Conservation (phyloP, 805 yeast species). For the Yamadazyma tumulicola region DNA sequence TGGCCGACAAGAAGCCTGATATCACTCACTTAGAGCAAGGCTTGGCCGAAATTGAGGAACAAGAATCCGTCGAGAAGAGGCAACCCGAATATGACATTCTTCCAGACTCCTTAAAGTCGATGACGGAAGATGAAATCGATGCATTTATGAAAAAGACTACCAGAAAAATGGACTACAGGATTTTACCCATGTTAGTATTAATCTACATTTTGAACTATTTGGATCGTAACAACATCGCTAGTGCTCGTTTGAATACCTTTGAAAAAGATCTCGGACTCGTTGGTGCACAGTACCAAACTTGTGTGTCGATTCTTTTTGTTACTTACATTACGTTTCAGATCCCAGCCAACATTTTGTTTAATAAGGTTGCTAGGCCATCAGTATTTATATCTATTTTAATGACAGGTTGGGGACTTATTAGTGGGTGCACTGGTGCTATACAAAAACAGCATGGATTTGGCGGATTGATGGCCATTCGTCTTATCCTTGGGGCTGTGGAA, state of each 20-base stretch:
- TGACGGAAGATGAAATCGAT: conserved; percentile 41
- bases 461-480: conserved; percentile 44
- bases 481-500: conserved; percentile 46
- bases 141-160: conserved; percentile 40
- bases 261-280: conserved; percentile 39
- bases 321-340: conserved; percentile 47
- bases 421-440: conserved; percentile 48
- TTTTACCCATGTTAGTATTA: conserved; percentile 47
- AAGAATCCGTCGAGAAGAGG: neutral
- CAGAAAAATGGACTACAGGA: conserved; percentile 46
- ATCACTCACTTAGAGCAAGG: conserved; percentile 4
- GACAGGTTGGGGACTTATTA: conserved; percentile 49
- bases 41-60: neutral
- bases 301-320: conserved; percentile 50
- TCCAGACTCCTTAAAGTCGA: conserved; percentile 30
- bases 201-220: conserved; percentile 51
- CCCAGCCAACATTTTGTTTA: conserved; percentile 46
- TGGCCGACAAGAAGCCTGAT: conserved; percentile 6
- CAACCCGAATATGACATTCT: conserved; percentile 3
- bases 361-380: conserved; percentile 48
- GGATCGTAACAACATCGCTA: conserved; percentile 53
- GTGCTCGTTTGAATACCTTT: conserved; percentile 51
- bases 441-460: conserved; percentile 29
- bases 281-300: conserved; percentile 46
- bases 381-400: conserved; percentile 46